phyloP scores from a whole-genome alignment of 306 rosid species.

The Mimosa pudica region DNA sequence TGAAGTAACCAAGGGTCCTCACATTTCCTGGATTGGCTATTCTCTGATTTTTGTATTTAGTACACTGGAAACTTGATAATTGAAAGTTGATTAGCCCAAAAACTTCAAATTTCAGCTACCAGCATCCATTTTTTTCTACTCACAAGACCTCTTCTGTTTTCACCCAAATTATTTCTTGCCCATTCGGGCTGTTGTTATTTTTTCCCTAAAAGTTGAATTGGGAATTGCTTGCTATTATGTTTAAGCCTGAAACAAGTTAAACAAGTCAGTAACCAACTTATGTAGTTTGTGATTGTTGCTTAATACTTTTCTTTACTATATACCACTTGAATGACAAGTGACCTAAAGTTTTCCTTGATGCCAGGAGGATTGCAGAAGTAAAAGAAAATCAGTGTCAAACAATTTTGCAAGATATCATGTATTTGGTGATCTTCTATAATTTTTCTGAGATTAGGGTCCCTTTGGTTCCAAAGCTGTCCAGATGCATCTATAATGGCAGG shows the following conservation, averaged over 20 bases:
- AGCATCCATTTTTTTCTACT: not conserved
- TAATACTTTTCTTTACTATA: constrained; percentile 8
- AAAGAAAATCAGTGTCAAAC: constrained; percentile 62
- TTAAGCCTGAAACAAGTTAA: constrained; percentile 1
- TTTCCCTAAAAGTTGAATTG: not conserved
- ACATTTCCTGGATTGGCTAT: not conserved
- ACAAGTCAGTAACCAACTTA: not conserved
- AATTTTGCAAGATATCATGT: constrained; percentile 69
- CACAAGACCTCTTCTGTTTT: not conserved
- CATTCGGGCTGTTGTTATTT: not conserved
- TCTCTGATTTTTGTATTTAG: not conserved
- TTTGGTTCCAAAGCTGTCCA: constrained; percentile 79
- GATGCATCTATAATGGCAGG: constrained; percentile 69
- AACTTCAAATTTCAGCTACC: not conserved
- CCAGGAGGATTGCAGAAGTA: constrained; percentile 79
- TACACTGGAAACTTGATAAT: not conserved
- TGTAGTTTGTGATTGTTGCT: not conserved
- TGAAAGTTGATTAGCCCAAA: not conserved
- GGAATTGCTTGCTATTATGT: not conserved
- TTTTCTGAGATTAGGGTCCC: constrained; percentile 63
- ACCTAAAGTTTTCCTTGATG: constrained; percentile 54
- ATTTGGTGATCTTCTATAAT: constrained; percentile 51
- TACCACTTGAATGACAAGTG: constrained; percentile 21
- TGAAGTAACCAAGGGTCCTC: constrained; percentile 3
- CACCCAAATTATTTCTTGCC: not conserved